Base-by-base conservation (phyloP, 768 basidiomycete genomes). In the Crucibulum laeve region DNA sequence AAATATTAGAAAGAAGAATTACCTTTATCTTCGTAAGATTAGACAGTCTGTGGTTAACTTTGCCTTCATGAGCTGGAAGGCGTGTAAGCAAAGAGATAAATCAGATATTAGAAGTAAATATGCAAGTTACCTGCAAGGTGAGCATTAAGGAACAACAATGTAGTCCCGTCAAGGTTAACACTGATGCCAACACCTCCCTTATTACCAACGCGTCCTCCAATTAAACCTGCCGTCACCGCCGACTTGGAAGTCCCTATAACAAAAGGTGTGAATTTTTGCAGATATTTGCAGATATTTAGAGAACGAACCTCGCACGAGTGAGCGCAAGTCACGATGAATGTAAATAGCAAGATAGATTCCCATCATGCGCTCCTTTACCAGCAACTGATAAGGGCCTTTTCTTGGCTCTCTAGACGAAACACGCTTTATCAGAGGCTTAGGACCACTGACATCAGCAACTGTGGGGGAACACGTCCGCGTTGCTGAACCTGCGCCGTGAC, bases 181-280 rank as follows among this genome's bases (percentile, higher is more conserved):
- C 86, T 88, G 49, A 96, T 84, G n/a, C 90, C 93, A 19, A 94
- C 89, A 13, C 87, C 90, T 1, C 94, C 80, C 58, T 97, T 97
- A 59, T 97, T 97, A 4, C 94, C 94, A 2, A 96, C 73, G 37
- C 94, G 68, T 0, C 94, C 94, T 2, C 91, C 91, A 21, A 95
- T 89, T 18, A 96, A 68, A 3, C 94, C 94, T 13, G 94, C 79
- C 1, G 92, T 86, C 1, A 97, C 94, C 15, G 82, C 80, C 11
- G 86, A 84, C 51, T 84, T 87, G 3, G 88, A 90, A 10, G 74
- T 79, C 13, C 86, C 87, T 85, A 43, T 7, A 23, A 19, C 17
- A 15, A 39, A 14, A 11, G 25, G 11, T 58, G 36, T 54, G 46
- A 30, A 7, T n/a, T 7, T 30, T n/a, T 7, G n/a, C 28, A 30